Evolutionary conservation across 1,284 basidiomycete genomes (phyloP).

Genomic region (Irpex sp.): DNA sequence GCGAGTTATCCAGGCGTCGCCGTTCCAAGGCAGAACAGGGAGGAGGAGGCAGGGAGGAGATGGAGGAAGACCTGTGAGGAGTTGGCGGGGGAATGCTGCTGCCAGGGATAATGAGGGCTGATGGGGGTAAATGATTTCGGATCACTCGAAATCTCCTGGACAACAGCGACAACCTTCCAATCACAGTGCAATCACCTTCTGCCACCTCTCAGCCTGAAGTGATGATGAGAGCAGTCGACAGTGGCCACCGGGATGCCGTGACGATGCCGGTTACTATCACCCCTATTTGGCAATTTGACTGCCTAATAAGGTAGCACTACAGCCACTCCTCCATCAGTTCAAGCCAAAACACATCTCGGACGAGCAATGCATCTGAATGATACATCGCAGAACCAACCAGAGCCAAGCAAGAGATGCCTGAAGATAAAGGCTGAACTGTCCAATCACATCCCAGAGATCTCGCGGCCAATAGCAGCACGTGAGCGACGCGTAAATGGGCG

Average conservation of each 20-base stretch:
- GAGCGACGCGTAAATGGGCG: constrained; percentile 11
- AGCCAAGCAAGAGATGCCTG: not conserved
- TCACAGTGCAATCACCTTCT: too few relatives aligned
- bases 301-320: not conserved
- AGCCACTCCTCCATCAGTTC: not conserved
- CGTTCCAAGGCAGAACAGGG: not conserved
- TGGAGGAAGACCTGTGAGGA: not conserved
- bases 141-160: constrained; percentile 28
- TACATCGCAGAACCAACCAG: not conserved
- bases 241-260: not conserved
- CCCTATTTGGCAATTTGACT: not conserved
- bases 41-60: not conserved
- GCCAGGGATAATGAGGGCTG: not conserved
- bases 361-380: not conserved
- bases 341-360: not conserved
- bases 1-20: constrained; percentile 13
- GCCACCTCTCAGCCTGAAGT: too few relatives aligned
- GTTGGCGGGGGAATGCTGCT: not conserved
- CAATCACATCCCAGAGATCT: not conserved
- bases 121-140: constrained; percentile 3
- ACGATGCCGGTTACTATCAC: constrained; percentile 9
- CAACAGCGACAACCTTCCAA: constrained; percentile 18
- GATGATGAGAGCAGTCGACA: not conserved
- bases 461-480: constrained; percentile 13
- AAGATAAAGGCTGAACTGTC: not conserved